phyloP scores from a whole-genome alignment of 75 land plant genomes.

The Pinus albicaulis region DNA sequence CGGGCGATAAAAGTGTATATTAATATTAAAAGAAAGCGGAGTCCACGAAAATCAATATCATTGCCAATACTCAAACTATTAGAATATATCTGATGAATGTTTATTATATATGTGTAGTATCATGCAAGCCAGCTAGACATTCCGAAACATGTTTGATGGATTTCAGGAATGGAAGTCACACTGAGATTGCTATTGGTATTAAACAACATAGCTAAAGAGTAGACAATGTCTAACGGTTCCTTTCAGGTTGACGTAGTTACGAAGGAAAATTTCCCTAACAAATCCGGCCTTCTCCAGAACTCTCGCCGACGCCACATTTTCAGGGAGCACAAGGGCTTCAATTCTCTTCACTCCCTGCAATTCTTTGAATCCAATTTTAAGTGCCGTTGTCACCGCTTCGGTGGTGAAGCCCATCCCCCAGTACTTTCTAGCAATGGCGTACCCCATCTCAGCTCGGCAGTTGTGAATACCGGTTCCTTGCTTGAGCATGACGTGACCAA shows the following conservation, averaged over 20 bases:
- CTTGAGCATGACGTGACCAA: not conserved
- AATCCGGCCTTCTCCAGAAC: conserved; percentile 66
- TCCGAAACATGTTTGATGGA: too few relatives aligned
- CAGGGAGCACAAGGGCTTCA: conserved; percentile 41
- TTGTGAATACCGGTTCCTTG: not conserved
- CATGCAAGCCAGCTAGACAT: too few relatives aligned
- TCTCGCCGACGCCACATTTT: conserved; percentile 43
- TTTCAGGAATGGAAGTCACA: too few relatives aligned
- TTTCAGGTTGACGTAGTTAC: conserved; percentile 33
- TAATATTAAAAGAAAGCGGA: too few relatives aligned
- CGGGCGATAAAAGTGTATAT: too few relatives aligned
- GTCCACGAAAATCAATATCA: too few relatives aligned
- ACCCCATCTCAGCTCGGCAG: conserved; percentile 40
- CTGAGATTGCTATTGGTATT: too few relatives aligned
- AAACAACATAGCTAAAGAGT: not conserved
- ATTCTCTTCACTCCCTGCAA: conserved; percentile 30
- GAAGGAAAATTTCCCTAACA: conserved; percentile 27
- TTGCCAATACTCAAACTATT: too few relatives aligned
- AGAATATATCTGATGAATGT: too few relatives aligned
- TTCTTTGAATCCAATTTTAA: conserved; percentile 24
- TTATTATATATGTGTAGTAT: too few relatives aligned
- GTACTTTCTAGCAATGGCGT: conserved; percentile 31
- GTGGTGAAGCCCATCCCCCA: conserved; percentile 56
- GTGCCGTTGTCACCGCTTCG: conserved; percentile 37
- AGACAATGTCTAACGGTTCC: not conserved